These are phyloP conservation scores for Gossypium ekmanianum DNA, from an alignment of 345 rosid genomes.

Conservation along the genomic window DNA sequence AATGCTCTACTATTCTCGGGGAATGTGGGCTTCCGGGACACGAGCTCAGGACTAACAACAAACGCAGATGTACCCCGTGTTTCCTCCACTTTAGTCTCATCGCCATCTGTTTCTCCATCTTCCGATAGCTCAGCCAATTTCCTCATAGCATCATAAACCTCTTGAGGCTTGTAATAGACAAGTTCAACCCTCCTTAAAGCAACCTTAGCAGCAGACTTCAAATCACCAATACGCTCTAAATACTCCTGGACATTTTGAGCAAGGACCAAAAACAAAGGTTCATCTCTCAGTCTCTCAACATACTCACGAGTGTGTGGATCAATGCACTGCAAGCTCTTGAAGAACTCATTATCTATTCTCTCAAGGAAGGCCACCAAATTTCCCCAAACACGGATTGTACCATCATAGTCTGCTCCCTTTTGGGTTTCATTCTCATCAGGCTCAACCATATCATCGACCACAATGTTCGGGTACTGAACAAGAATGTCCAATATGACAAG, in stretches of 20 bases:
- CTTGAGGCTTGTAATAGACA: constrained; percentile 89
- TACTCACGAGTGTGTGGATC: constrained; percentile 95
- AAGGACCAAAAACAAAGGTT: constrained; percentile 75
- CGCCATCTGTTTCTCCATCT: constrained; percentile 34
- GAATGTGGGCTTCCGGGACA: constrained; percentile 83
- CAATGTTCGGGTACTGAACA: constrained; percentile 58
- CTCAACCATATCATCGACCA: constrained; percentile 73
- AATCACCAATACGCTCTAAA: constrained; percentile 58
- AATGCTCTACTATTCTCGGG: constrained; percentile 79
- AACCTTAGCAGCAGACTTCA: constrained; percentile 80
- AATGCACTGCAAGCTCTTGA: constrained; percentile 91
- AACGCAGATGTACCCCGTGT: constrained; percentile 64
- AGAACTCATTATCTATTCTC: constrained; percentile 81
- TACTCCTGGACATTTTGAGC: constrained; percentile 90
- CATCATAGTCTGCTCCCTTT: constrained; percentile 62
- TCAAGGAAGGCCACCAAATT: constrained; percentile 87
- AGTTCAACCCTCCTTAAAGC: constrained; percentile 78
- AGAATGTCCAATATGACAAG: constrained; percentile 76
- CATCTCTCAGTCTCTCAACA: constrained; percentile 84
- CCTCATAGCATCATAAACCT: constrained; percentile 93
- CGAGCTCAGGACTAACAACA: constrained; percentile 68
- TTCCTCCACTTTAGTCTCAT: constrained; percentile 46
- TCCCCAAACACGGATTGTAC: constrained; percentile 79
- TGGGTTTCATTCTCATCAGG: constrained; percentile 88
- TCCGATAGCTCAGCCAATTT: constrained; percentile 66